Evolutionary conservation across 108 stramenopile species (phyloP), one percentile per base, ranked within the genome.

Genomic region (Fistulifera solaris): DNA sequence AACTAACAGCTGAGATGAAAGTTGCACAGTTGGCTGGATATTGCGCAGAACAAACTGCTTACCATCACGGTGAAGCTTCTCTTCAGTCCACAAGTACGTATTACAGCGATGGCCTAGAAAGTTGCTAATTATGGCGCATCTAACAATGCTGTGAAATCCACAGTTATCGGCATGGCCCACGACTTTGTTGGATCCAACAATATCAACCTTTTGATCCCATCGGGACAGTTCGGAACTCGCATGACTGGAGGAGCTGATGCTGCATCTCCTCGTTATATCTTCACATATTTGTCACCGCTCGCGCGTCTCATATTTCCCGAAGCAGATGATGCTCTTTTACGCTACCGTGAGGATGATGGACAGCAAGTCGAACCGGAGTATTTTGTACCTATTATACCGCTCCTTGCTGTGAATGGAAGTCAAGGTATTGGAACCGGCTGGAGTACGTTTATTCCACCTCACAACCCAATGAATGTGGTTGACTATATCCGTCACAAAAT

Each of bases 151-250:
- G 2, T 13, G 3, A 38, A 6, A 16, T 41, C 35, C 38, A 51
- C 61, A 75, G 81, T 96, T 40, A 80, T 90, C 48, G 85, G 83
- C 16, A 97, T 99, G 97, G 99, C 99, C 13, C 99, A 99, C 61
- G 68, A 78, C 31, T 99, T 83, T 57, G 78, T 84, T 16, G 99
- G 98, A 19, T 87, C 93, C 47, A 98, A 98, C 78, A 99, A 99
- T 67, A 71, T 99, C 54, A 96, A 97, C 61, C 92, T 98, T 15
- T 74, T 99, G 13, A 76, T 68, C 23, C 99, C 99, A 11, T 76
- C 77, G 47, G 99, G 99, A 48, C 99, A 99, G 64, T 99, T 99
- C 61, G 99, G 99, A 21, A 98, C 98, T 7, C 75, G 98, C 19
- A 70, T 88, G 15, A 87, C 94, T 91, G 94, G 95, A 27, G 96